Percentiles rank a stretch among this genome's conserved stretches.
Conservation (phyloP, 495 filamentous ascomycete species). For the Talaromyces adpressus region DNA sequence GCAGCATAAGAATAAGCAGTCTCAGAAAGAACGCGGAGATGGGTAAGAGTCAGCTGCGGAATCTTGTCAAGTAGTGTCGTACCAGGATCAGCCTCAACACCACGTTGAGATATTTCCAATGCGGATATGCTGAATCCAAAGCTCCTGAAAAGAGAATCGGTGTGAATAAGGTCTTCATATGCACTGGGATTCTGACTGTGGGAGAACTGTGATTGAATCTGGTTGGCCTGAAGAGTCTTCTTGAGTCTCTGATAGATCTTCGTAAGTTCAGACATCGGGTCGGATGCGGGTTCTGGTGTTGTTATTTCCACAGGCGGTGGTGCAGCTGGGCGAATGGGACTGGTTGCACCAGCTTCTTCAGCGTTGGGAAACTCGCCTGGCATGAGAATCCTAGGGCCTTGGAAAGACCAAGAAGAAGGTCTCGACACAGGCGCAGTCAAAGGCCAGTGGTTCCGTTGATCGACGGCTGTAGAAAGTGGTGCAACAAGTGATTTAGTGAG, state of each 20-base stretch:
- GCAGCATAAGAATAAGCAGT: constrained; percentile 79
- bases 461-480: constrained; percentile 53
- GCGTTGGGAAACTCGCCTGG: constrained; percentile 37
- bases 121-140: constrained; percentile 87
- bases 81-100: constrained; percentile 68
- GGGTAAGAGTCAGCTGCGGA: constrained; percentile 70
- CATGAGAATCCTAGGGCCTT: constrained; percentile 32
- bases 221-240: constrained; percentile 68
- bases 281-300: constrained; percentile 14
- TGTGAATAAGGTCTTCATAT: constrained; percentile 49
- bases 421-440: constrained; percentile 23
- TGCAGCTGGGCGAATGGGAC: constrained; percentile 26
- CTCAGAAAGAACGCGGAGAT: constrained; percentile 86
- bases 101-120: constrained; percentile 87
- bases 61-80: constrained; percentile 78
- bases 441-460: constrained; percentile 32
- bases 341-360: constrained; percentile 27
- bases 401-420: constrained; percentile 12
- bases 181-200: constrained; percentile 29
- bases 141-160: constrained; percentile 61
- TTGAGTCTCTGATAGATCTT: constrained; percentile 73
- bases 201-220: constrained; percentile 47
- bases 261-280: constrained; percentile 62
- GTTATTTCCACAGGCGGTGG: constrained; percentile 24
- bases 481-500: constrained; percentile 51